Evolutionary conservation across 192 early-diverging fungal species (phyloP).

Genomic region (Polychytrium aggregatum): DNA sequence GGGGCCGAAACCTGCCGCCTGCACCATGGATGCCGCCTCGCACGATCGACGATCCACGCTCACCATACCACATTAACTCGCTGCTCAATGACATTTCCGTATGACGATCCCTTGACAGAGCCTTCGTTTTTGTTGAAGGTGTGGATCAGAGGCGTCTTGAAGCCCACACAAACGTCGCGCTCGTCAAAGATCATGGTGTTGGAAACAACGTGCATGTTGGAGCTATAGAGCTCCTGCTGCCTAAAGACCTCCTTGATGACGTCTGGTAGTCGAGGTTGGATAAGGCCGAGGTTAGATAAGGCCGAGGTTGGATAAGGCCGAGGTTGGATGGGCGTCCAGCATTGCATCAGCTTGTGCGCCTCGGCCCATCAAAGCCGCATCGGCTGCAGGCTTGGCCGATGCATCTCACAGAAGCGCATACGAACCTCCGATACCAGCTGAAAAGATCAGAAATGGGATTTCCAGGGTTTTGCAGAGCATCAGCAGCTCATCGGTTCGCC

Average conservation of each 20-base stretch:
- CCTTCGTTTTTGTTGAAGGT: constrained; percentile 62
- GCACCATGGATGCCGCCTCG: neutral
- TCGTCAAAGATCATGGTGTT: constrained; percentile 59
- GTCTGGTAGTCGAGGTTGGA: constrained; percentile 34
- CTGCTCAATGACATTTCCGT: constrained; percentile 25
- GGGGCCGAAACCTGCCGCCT: neutral
- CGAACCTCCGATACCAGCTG: constrained; percentile 49
- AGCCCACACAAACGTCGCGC: constrained; percentile 37
- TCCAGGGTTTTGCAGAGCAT: constrained; percentile 9
- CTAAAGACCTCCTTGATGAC: constrained; percentile 47
- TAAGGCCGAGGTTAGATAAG: too few species aligned
- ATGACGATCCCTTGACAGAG: constrained; percentile 29
- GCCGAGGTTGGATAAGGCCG: too few species aligned
- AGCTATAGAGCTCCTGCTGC: constrained; percentile 21
- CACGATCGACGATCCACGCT: neutral
- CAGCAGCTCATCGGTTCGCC: constrained; percentile 28
- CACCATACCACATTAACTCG: constrained; percentile 37
- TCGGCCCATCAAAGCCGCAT: too few species aligned
- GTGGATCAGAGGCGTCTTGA: constrained; percentile 59
- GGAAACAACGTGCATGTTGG: constrained; percentile 59
- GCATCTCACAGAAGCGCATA: neutral
- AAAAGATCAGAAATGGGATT: constrained; percentile 59
- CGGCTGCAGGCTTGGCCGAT: neutral
- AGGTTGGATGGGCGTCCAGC: too few species aligned
- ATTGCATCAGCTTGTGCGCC: too few species aligned